These are phyloP conservation scores for Sporothrix phasma DNA, from an alignment of 2,329 filamentous ascomycete genomes.

Conservation along the genomic window DNA sequence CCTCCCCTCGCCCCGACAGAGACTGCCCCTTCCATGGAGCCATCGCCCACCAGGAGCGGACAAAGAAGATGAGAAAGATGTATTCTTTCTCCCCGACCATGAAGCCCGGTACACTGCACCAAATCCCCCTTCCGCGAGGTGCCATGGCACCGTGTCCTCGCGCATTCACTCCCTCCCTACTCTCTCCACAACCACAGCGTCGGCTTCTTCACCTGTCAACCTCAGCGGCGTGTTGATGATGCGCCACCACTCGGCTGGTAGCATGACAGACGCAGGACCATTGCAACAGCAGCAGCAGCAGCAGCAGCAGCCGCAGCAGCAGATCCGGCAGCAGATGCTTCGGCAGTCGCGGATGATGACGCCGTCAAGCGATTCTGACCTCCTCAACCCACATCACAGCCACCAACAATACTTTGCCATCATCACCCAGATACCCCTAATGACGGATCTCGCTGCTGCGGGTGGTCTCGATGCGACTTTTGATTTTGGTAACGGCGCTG, in stretches of 20 bases:
- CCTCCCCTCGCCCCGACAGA: constrained; percentile 21
- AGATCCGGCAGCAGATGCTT: constrained; percentile 8
- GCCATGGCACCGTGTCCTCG: neutral
- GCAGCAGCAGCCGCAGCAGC: neutral
- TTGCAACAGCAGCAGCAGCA: constrained; percentile 20
- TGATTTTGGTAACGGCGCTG: constrained; percentile 20
- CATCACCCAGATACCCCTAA: neutral
- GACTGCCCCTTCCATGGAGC: neutral
- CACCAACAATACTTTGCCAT: neutral
- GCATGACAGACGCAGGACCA: constrained; percentile 22
- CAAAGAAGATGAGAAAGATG: neutral
- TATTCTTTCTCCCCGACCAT: constrained; percentile 4
- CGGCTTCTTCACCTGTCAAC: neutral
- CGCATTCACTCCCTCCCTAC: neutral
- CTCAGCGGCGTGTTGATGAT: neutral
- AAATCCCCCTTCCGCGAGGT: neutral
- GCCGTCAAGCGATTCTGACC: constrained; percentile 43
- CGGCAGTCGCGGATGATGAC: constrained; percentile 35
- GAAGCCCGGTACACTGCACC: constrained; percentile 26
- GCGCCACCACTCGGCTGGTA: constrained; percentile 6
- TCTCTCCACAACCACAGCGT: neutral
- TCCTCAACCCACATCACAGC: constrained; percentile 8
- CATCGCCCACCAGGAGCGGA: neutral
- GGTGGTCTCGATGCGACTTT: constrained; percentile 14
- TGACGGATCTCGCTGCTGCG: constrained; percentile 20